Percentiles rank a stretch among this genome's conserved stretches.
phyloP scores from a whole-genome alignment of 805 yeast species.

The Starmerella sp. region DNA sequence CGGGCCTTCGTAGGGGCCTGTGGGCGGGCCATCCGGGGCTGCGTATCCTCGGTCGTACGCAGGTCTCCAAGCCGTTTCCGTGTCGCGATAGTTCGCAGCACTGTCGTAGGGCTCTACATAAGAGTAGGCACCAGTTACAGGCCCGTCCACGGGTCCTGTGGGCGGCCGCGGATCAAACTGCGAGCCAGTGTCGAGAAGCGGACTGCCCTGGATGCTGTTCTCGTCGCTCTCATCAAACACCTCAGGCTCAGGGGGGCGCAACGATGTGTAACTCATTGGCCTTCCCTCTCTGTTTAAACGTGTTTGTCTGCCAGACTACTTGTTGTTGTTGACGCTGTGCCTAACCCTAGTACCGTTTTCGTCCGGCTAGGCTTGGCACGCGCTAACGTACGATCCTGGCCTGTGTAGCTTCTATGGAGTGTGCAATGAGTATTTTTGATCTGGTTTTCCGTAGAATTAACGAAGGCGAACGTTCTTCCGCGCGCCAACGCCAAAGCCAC shows the following conservation, averaged over 20 bases:
- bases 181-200: slow-evolving; percentile 17
- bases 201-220: slow-evolving; percentile 21
- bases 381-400: too few species aligned
- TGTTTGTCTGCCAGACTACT: background rate
- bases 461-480: too few species aligned
- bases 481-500: too few species aligned
- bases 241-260: slow-evolving; percentile 9
- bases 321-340: background rate
- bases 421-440: too few species aligned
- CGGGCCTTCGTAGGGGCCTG: background rate
- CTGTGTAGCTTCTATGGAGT: too few species aligned
- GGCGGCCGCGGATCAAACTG: background rate
- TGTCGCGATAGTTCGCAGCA: background rate
- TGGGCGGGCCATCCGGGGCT: background rate
- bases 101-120: background rate
- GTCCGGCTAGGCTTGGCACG: too few species aligned
- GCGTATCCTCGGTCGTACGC: background rate
- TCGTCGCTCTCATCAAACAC: slow-evolving; percentile 12
- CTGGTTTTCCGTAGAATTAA: too few species aligned
- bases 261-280: slow-evolving; percentile 8
- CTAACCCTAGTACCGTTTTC: background rate
- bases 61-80: background rate
- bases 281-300: background rate
- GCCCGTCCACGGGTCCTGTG: background rate
- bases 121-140: background rate